Conservation (phyloP, 257 asterid species). For the Gynochthodes officinalis region DNA sequence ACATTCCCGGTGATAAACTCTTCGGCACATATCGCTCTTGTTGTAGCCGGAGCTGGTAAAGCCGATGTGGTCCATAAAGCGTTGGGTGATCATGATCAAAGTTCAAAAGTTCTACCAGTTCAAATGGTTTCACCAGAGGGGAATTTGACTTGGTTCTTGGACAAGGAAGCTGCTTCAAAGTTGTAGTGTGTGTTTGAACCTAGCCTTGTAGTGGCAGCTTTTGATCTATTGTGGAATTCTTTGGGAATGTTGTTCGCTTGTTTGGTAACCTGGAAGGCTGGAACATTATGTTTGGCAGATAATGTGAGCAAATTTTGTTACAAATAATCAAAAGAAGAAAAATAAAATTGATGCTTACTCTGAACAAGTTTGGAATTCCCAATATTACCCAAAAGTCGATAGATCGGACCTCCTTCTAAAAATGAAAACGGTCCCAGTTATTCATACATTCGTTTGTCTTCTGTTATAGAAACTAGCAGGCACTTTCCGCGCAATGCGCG, state of each 20-base stretch:
- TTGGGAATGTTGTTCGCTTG: not conserved
- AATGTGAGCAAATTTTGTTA: not conserved
- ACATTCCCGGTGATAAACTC: slow-evolving; percentile 89
- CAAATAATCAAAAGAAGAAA: not conserved
- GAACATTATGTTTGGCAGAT: not conserved
- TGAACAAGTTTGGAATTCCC: too few relatives aligned
- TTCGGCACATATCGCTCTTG: slow-evolving; percentile 71
- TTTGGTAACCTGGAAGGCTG: too few relatives aligned
- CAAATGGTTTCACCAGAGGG: slow-evolving; percentile 77
- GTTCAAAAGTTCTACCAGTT: slow-evolving; percentile 61
- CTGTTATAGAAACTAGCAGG: too few relatives aligned
- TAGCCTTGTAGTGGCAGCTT: not conserved
- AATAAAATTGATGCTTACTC: too few relatives aligned
- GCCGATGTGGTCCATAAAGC: slow-evolving; percentile 53
- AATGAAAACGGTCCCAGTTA: too few relatives aligned
- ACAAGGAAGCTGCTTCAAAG: slow-evolving; percentile 85
- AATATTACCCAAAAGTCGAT: too few relatives aligned
- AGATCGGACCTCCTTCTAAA: too few relatives aligned
- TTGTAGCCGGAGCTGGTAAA: slow-evolving; percentile 72
- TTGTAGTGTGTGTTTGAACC: slow-evolving; percentile 32
- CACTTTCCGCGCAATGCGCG: too few relatives aligned
- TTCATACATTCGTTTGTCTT: too few relatives aligned
- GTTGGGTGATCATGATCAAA: slow-evolving; percentile 42
- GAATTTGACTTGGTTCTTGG: slow-evolving; percentile 75
- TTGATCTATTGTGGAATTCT: not conserved